phyloP scores from a whole-genome alignment of 768 basidiomycete genomes.

The Leccinum subgranulosum region DNA sequence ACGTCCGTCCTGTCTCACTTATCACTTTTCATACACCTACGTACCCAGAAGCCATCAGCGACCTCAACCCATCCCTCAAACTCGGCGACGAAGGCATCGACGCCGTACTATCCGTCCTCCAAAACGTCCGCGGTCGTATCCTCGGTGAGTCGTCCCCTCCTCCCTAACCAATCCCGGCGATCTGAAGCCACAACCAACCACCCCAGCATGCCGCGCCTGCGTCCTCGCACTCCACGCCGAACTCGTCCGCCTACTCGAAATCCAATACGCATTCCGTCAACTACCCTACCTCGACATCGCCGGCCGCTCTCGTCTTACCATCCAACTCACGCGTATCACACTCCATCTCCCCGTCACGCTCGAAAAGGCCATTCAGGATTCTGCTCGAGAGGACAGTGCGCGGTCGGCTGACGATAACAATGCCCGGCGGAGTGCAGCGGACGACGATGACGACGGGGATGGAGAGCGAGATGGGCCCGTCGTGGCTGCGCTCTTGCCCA shows the following conservation, averaged over 20 bases:
- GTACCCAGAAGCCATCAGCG: slow-evolving; percentile 64
- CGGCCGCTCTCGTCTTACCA: slow-evolving; percentile 70
- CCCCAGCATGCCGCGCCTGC: slow-evolving; percentile 70
- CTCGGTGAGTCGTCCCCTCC: slow-evolving; percentile 45
- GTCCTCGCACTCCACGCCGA: slow-evolving; percentile 70
- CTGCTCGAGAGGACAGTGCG: slow-evolving; percentile 12
- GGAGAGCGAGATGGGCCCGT: slow-evolving; percentile 11
- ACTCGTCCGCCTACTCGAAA: slow-evolving; percentile 74
- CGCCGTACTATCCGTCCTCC: slow-evolving; percentile 65
- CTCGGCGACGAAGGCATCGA: slow-evolving; percentile 79
- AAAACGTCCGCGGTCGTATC: slow-evolving; percentile 68
- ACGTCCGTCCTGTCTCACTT: neutral
- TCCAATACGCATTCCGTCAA: slow-evolving; percentile 72
- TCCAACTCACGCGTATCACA: slow-evolving; percentile 75
- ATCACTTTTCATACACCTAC: neutral
- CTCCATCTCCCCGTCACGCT: slow-evolving; percentile 71
- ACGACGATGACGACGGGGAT: slow-evolving; percentile 5
- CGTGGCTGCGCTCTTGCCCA: slow-evolving; percentile 46
- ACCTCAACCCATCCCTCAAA: slow-evolving; percentile 74
- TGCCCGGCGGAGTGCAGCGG: neutral
- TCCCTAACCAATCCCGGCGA: neutral
- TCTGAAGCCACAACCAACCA: neutral
- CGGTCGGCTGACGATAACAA: neutral
- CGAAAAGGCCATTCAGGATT: slow-evolving; percentile 60
- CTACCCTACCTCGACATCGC: slow-evolving; percentile 77